A percentile compares a stretch with the other conserved stretches of the same genome.
phyloP scores from a whole-genome alignment of 202 grass and related monocot genomes.

The Miscanthus sacchariflorus region DNA sequence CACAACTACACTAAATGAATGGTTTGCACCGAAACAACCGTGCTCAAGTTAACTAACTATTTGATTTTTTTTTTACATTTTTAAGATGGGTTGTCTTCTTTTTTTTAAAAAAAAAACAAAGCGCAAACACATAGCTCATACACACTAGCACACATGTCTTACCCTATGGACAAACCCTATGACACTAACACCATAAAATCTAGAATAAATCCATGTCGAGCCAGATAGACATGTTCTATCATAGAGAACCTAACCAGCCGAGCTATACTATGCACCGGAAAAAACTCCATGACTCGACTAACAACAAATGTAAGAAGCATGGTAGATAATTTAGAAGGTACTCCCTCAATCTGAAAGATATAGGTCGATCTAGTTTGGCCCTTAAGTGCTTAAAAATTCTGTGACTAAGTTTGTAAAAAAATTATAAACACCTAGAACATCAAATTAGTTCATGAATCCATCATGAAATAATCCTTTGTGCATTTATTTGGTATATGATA shows the following conservation, averaged over 20 bases:
- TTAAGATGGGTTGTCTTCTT: no score
- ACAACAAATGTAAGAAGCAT: background rate
- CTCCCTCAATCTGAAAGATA: background rate
- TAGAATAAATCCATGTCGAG: no score
- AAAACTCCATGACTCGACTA: background rate
- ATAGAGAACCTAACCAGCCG: background rate
- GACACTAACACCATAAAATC: background rate
- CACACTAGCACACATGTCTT: no score
- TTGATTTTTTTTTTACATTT: background rate
- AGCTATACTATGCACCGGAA: background rate
- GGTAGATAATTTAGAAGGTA: background rate
- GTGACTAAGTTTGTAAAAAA: background rate
- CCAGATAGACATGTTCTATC: background rate
- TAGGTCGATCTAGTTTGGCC: background rate
- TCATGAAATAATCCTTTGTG: background rate
- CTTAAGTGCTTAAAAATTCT: background rate
- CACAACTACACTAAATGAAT: background rate
- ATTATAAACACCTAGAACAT: background rate
- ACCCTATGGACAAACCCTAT: no score
- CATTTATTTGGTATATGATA: background rate
- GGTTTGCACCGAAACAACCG: background rate
- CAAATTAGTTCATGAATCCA: background rate
- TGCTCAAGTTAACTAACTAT: background rate
- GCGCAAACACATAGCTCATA: no score
- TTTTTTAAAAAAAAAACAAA: no score